A percentile compares a stretch with the other conserved stretches of the same genome.
These are phyloP conservation scores for Carex myosuroides DNA, from an alignment of 176 grass and related monocot species.

Conservation along the genomic window DNA sequence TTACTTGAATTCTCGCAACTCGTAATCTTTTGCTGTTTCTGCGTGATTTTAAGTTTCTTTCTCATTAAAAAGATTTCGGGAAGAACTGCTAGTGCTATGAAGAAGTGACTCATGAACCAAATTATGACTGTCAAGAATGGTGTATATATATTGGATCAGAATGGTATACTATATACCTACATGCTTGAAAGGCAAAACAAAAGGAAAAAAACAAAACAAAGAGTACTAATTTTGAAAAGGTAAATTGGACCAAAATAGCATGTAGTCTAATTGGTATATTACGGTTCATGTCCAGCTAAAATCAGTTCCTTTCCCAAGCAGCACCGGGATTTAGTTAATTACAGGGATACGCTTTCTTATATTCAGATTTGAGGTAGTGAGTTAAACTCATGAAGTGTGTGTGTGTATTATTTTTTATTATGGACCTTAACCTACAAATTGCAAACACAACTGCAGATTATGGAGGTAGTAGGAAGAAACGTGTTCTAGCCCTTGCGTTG, in stretches of 20 bases:
- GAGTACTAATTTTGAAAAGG: neutral
- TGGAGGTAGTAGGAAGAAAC: neutral
- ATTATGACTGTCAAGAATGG: neutral
- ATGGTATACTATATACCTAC: neutral
- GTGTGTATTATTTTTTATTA: neutral
- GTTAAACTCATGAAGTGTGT: neutral
- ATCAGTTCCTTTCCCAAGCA: neutral
- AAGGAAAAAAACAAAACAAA: neutral
- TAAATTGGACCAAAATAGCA: neutral
- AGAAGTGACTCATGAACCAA: neutral
- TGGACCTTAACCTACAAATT: neutral
- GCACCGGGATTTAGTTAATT: neutral
- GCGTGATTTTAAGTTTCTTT: neutral
- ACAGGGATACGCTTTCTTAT: neutral
- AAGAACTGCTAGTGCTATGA: neutral
- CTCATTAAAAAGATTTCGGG: neutral
- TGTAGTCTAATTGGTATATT: neutral
- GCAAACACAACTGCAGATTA: slow-evolving; percentile 10
- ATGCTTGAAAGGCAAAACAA: neutral
- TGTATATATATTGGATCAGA: neutral
- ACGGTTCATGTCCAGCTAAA: neutral
- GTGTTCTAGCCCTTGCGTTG: neutral
- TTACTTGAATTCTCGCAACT: neutral
- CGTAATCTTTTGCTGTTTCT: neutral
- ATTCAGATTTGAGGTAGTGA: neutral